phyloP scores from a whole-genome alignment of 345 rosid species.

The Populus nigra region DNA sequence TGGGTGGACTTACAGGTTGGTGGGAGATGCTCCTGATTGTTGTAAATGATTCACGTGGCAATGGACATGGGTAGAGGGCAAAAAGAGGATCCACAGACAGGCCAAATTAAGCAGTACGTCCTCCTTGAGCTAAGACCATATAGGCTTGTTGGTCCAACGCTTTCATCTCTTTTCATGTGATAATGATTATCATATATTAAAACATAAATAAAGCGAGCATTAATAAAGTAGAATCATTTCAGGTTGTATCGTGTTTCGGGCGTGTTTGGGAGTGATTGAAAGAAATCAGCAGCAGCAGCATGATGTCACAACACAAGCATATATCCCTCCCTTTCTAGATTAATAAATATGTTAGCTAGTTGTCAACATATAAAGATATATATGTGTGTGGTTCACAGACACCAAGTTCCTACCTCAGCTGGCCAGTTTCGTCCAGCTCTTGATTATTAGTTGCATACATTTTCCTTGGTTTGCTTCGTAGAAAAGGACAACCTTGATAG shows the following conservation, averaged over 20 bases:
- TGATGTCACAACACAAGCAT: background rate
- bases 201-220: no score
- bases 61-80: no score
- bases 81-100: no score
- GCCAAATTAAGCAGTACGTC: no score
- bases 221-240: background rate
- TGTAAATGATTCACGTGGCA: no score
- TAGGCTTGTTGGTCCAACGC: background rate
- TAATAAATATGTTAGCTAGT: background rate
- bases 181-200: background rate
- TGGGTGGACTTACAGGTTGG: no score
- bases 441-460: background rate
- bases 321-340: background rate
- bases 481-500: slow-evolving; percentile 3
- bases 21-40: no score
- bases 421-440: background rate
- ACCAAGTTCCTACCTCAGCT: background rate
- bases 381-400: background rate
- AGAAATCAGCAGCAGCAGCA: background rate
- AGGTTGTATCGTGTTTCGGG: background rate
- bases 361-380: background rate
- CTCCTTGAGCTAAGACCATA: no score
- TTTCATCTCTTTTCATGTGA: background rate
- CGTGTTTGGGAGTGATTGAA: background rate
- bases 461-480: background rate